Evolutionary conservation across 2,329 filamentous ascomycete genomes (phyloP), one percentile per base, ranked within the genome.

Genomic region (Daldinia sp.): DNA sequence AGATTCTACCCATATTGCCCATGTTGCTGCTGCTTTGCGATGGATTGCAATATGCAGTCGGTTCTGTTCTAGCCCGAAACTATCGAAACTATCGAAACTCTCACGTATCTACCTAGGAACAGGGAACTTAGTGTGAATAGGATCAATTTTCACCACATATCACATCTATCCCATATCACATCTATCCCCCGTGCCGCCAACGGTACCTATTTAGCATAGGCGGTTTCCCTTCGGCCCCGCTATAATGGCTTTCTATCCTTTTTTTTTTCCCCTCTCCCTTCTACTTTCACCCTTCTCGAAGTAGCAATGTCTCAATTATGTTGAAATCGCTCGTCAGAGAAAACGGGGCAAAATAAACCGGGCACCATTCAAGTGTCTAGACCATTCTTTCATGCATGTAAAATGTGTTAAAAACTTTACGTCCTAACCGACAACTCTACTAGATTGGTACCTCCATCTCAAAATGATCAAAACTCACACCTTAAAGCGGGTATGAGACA

Each of bases 171-270:
- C n/a, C n/a, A n/a, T n/a, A n/a, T n/a, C n/a, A n/a, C 47, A 37
- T 39, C 35, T 17, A 21, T 21, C 34, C 35, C 57, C 34, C 60
- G 32, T 61, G 51, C 47, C 48, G 17, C 23, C 62, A 57, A 43
- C 49, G 52, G 45, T 49, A 25, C 27, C n/a, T n/a, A n/a, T 62
- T 64, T 45, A 47, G 49, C 55, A 67, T 67, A 60, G 55, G 61
- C 17, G 27, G 58, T 56, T n/a, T 60, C 48, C 29, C 49, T 25
- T 32, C 49, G 32, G 48, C 52, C 56, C 53, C 49, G 35, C 27
- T 21, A 49, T 11, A 27, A 45, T 45, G 27, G 39, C 39, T 27
- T 27, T 27, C 8, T 15, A 2, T 45, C n/a, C 21, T 15, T 4
- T 15, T 13, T 45, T 23, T 4, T 8, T 21, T 45, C 39, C 21